Conservation (phyloP, 2,329 filamentous ascomycete genomes). For the Epichloe uncinata region DNA sequence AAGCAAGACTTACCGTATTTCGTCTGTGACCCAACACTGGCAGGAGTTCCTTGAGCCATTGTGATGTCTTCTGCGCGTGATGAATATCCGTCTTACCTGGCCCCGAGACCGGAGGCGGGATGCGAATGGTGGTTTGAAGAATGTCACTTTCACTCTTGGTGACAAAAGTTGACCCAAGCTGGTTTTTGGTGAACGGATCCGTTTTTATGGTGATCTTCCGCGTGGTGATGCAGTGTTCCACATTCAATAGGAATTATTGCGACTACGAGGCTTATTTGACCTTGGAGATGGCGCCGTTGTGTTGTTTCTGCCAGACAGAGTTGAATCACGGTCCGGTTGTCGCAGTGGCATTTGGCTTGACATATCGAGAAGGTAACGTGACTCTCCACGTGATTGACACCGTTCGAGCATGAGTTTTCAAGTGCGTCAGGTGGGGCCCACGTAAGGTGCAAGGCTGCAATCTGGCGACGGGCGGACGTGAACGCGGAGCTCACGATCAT, state of each 20-base stretch:
- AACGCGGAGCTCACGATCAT: conserved; percentile 3
- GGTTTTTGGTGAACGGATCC: no score
- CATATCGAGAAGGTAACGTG: neutral
- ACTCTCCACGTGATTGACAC: neutral
- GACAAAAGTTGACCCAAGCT: no score
- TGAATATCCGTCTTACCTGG: neutral
- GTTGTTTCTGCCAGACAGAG: no score
- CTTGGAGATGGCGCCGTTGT: no score
- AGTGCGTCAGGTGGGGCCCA: neutral
- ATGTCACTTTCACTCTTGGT: neutral
- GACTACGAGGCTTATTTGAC: no score
- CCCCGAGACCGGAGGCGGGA: neutral
- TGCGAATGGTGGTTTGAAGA: neutral
- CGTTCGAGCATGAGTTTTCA: neutral
- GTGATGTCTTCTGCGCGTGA: neutral
- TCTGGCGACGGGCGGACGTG: neutral
- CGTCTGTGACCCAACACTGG: conserved; percentile 9
- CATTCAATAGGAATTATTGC: no score
- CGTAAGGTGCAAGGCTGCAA: conserved; percentile 6
- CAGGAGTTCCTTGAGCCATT: conserved; percentile 13
- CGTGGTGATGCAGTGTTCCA: no score
- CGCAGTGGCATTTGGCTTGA: no score
- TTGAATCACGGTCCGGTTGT: no score
- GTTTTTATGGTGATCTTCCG: no score
- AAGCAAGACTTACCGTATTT: conserved; percentile 18